Base-by-base conservation (phyloP, 2,329 filamentous ascomycete genomes). In the Paraphaeosphaeria sporulosa region DNA sequence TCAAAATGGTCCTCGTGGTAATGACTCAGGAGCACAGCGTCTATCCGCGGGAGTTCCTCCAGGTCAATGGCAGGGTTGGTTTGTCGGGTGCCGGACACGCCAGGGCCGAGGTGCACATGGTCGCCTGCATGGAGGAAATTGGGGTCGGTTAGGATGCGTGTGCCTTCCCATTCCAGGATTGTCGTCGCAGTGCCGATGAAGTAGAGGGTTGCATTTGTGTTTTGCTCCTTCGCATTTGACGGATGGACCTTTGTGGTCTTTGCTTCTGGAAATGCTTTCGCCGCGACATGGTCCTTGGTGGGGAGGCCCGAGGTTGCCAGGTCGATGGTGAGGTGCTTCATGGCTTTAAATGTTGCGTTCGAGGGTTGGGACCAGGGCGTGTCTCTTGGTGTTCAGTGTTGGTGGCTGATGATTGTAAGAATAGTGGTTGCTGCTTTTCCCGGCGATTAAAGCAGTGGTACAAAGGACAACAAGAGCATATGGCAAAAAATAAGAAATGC, bases 71-170 rank as follows among this genome's bases (percentile, higher is more conserved):
- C 85, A 23, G 87, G 87, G 63, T 90, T 84, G 0, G 84, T 89
- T 25, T 76, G 73, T 1, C 87, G 80, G 25, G 79, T 80, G 0
- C 80, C 84, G 2, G 81, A 84, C 1, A 90, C 86, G 0, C 87
- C 87, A 0, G 88, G 87, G 0, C 87, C 88, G 1, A 90, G 82
- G 70, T 90, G 87, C 9, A 90, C 87, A 65, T 90, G 86, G 67
- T 89, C 87, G 34, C 87, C 87, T 1, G 83, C 83, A 66, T 89
- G 88, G 0, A 90, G 81, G 74, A 90, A 90, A 63, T 75, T 74
- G 12, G 71, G 72, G 59, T 81, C 85, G 0, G 85, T 87, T 51
- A 87, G 80, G 61, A 87, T 79, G 32, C 84, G 81, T 49, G 85
- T 72, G 46, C 81, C 82, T 61, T 80, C 73, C 83, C 83, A 87